Evolutionary conservation across 768 basidiomycete genomes (phyloP).

Genomic region (Boletus rubescentipes): DNA sequence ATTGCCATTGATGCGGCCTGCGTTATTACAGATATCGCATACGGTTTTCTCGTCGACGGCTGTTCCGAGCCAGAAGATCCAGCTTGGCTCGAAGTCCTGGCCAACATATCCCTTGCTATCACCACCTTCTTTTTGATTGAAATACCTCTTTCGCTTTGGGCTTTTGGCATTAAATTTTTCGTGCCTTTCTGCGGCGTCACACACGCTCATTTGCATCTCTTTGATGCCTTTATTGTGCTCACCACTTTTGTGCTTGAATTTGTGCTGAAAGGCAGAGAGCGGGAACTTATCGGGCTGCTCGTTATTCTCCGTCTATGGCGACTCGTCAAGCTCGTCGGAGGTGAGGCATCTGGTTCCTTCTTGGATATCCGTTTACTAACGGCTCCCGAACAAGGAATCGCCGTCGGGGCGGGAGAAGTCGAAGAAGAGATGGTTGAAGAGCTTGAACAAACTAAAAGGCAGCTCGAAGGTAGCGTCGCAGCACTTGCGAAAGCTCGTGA

Average conservation of each 20-base stretch:
- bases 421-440: slow-evolving; percentile 53
- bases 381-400: slow-evolving; percentile 50
- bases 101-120: slow-evolving; percentile 63
- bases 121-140: slow-evolving; percentile 74
- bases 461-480: slow-evolving; percentile 45
- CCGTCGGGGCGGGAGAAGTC: slow-evolving; percentile 72
- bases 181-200: slow-evolving; percentile 55
- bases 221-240: slow-evolving; percentile 70
- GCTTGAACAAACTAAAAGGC: slow-evolving; percentile 47
- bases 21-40: slow-evolving; percentile 71
- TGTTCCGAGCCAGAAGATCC: slow-evolving; percentile 51
- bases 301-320: slow-evolving; percentile 80
- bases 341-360: slow-evolving; percentile 27
- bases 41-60: slow-evolving; percentile 56
- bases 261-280: slow-evolving; percentile 61
- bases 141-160: slow-evolving; percentile 69
- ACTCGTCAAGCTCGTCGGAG: slow-evolving; percentile 71
- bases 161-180: slow-evolving; percentile 61
- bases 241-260: slow-evolving; percentile 75
- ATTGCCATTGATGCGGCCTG: slow-evolving; percentile 64
- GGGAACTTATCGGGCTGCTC: slow-evolving; percentile 69
- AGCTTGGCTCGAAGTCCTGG: slow-evolving; percentile 60
- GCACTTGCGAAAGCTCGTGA: slow-evolving; percentile 45
- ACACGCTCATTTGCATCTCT: slow-evolving; percentile 66
- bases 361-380: not conserved